Evolutionary conservation across 139 green algal genomes (phyloP).

Genomic region (Trebouxia sp.): DNA sequence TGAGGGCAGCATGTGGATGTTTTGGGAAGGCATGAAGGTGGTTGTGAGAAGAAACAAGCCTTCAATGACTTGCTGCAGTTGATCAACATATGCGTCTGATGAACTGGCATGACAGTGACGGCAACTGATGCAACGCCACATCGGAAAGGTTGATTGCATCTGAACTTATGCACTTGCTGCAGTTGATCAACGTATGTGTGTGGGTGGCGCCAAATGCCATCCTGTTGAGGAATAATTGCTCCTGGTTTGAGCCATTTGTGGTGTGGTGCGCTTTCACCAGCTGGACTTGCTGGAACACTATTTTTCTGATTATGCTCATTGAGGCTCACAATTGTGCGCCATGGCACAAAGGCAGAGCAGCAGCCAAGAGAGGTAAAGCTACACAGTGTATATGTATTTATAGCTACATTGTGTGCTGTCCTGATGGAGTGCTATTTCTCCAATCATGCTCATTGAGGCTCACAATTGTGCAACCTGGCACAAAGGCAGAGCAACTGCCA

Average conservation of each 20-base stretch:
- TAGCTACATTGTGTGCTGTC: too few species aligned
- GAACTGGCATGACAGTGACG: neutral
- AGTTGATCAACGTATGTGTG: slow-evolving; percentile 2
- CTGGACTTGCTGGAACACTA: slow-evolving; percentile 34
- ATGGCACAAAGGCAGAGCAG: neutral
- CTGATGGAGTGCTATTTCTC: slow-evolving; percentile 25
- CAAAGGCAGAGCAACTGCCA: neutral
- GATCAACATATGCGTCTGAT: neutral
- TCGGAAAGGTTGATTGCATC: neutral
- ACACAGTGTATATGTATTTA: too few species aligned
- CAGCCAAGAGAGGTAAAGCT: neutral
- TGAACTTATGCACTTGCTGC: neutral
- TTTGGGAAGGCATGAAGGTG: neutral
- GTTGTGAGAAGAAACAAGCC: neutral
- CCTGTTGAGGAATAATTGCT: neutral
- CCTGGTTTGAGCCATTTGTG: slow-evolving; percentile 13
- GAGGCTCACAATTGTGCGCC: slow-evolving; percentile 18
- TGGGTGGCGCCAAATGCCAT: slow-evolving; percentile 19
- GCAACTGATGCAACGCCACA: neutral
- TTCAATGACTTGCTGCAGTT: neutral
- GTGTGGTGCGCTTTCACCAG: slow-evolving; percentile 12
- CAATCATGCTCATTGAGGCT: slow-evolving; percentile 21
- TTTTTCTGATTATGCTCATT: slow-evolving; percentile 23
- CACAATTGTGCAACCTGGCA: slow-evolving; percentile 13
- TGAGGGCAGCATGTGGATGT: neutral